Evolutionary conservation across 768 basidiomycete genomes (phyloP).

Genomic region (Psilocybe tampanensis): DNA sequence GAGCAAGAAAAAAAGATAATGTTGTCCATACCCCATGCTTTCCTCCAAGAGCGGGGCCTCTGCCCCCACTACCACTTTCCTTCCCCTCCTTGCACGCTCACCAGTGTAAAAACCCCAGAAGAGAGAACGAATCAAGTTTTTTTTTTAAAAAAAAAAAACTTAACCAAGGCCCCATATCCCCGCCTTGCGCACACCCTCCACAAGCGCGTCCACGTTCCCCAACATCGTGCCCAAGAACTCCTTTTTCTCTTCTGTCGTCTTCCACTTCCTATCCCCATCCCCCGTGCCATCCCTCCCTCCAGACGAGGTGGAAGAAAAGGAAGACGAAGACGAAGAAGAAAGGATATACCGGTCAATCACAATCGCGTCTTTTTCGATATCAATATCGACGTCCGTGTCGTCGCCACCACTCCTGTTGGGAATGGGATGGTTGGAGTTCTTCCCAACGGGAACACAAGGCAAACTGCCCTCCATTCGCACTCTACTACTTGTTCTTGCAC

Average conservation of each 20-base stretch:
- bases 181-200: constrained; percentile 84
- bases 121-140: no score
- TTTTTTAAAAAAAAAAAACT: no score
- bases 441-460: not conserved
- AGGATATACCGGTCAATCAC: no score
- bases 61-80: not conserved
- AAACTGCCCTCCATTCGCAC: not conserved
- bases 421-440: no score
- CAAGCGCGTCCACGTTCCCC: constrained; percentile 89
- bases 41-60: not conserved
- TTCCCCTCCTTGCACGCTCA: no score
- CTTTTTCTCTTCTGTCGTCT: constrained; percentile 84
- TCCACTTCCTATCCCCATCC: constrained; percentile 27
- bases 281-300: not conserved
- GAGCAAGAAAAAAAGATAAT: not conserved
- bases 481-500: no score
- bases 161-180: constrained; percentile 81
- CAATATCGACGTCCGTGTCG: no score
- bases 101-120: not conserved
- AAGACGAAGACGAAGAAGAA: not conserved
- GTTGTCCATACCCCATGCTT: not conserved
- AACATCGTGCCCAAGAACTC: constrained; percentile 78
- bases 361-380: no score
- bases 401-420: no score
- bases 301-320: not conserved